Evolutionary conservation across 768 basidiomycete genomes (phyloP).

Genomic region (Postia placenta): DNA sequence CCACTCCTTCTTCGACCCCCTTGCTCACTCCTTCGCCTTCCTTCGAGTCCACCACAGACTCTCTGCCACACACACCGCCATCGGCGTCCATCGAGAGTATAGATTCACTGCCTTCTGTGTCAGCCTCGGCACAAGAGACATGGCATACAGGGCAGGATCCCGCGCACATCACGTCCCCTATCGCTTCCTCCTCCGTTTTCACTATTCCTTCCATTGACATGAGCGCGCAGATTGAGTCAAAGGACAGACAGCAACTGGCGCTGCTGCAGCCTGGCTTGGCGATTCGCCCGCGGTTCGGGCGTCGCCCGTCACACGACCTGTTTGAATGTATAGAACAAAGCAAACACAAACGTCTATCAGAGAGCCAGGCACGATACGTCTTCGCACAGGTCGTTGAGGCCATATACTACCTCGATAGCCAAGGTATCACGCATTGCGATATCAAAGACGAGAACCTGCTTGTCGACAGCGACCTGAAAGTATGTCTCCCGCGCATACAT

Average conservation of each 20-base stretch:
- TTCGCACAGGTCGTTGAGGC: constrained; percentile 87
- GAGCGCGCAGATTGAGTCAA: neutral
- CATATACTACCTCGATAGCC: constrained; percentile 71
- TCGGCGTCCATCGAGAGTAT: neutral
- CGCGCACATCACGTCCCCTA: neutral
- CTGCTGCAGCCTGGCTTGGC: constrained; percentile 9
- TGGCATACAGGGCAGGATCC: neutral
- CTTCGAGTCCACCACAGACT: constrained; percentile 37
- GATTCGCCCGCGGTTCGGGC: constrained; percentile 35
- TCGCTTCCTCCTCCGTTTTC: neutral
- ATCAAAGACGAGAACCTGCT: constrained; percentile 96
- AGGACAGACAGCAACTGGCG: neutral
- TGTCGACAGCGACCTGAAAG: constrained; percentile 68
- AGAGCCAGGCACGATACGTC: constrained; percentile 73
- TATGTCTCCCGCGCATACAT: constrained; percentile 24
- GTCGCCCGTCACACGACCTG: constrained; percentile 83
- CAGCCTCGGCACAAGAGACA: neutral
- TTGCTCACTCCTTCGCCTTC: constrained; percentile 53
- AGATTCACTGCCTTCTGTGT: neutral
- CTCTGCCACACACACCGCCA: constrained; percentile 37
- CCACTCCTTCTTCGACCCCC: constrained; percentile 51
- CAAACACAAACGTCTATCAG: constrained; percentile 70
- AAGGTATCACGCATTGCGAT: constrained; percentile 90
- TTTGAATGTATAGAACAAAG: constrained; percentile 95
- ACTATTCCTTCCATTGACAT: neutral